Evolutionary conservation across 345 rosid genomes (phyloP).

Genomic region (Gossypium sturtianum): DNA sequence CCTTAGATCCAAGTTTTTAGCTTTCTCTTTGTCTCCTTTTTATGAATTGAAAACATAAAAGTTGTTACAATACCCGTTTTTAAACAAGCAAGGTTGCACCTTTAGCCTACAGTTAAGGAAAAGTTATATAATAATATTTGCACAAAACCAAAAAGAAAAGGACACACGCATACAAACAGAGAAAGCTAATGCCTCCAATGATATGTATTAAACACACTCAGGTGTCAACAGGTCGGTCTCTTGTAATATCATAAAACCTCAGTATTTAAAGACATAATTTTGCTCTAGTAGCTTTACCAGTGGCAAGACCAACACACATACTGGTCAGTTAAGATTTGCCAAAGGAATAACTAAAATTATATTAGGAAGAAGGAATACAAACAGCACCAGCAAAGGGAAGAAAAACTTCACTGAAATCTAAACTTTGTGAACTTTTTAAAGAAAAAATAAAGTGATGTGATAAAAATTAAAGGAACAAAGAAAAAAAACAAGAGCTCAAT

Average conservation of each 20-base stretch:
- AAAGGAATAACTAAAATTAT: neutral
- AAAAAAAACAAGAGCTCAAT: constrained; percentile 1
- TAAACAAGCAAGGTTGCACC: neutral
- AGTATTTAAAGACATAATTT: neutral
- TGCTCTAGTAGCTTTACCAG: neutral
- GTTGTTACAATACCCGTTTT: neutral
- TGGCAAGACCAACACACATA: neutral
- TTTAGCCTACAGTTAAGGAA: neutral
- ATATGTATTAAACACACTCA: neutral
- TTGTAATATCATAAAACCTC: neutral
- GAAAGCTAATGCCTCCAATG: neutral
- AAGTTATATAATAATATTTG: neutral
- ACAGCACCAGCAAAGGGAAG: neutral
- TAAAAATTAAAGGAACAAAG: neutral
- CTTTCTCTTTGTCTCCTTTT: neutral
- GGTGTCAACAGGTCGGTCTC: neutral
- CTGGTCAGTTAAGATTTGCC: neutral
- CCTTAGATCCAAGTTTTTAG: neutral
- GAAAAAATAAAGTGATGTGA: neutral
- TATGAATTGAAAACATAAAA: neutral
- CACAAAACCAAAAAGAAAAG: neutral
- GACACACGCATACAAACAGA: neutral
- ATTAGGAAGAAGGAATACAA: neutral
- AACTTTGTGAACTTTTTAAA: neutral
- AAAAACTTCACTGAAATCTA: neutral